A percentile compares a stretch with the other conserved stretches of the same genome.
Conservation (phyloP, 2,329 filamentous ascomycete species). For the Venturia pyrina region DNA sequence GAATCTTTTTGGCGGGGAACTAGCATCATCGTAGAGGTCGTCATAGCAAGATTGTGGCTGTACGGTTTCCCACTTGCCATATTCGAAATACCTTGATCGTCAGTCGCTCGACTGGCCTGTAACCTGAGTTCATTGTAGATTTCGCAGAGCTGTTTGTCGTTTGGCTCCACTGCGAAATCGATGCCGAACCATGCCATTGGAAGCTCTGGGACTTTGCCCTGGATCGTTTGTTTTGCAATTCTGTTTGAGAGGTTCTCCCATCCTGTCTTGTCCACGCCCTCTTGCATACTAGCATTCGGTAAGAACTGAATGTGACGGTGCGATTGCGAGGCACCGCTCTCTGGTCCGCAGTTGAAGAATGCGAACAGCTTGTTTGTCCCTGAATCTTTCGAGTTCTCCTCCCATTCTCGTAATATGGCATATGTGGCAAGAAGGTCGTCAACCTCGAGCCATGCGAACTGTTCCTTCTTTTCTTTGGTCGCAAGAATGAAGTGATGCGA, state of each 20-base stretch:
- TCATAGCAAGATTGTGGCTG: slow-evolving; percentile 51
- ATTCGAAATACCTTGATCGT: background rate
- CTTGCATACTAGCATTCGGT: slow-evolving; percentile 52
- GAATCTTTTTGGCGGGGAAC: slow-evolving; percentile 31
- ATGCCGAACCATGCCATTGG: background rate
- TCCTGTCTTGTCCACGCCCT: slow-evolving; percentile 18
- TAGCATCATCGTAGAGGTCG: slow-evolving; percentile 42
- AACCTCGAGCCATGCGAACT: slow-evolving; percentile 52
- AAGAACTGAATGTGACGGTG: slow-evolving; percentile 66
- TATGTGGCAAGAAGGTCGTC: slow-evolving; percentile 52
- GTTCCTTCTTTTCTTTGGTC: slow-evolving; percentile 52
- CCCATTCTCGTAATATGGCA: slow-evolving; percentile 51
- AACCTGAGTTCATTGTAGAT: background rate
- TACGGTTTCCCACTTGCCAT: slow-evolving; percentile 23
- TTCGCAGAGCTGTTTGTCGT: background rate
- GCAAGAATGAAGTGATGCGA: slow-evolving; percentile 62
- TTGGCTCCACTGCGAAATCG: slow-evolving; percentile 3
- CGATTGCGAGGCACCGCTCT: slow-evolving; percentile 62
- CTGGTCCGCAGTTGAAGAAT: slow-evolving; percentile 60
- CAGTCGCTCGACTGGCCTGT: background rate
- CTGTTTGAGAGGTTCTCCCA: slow-evolving; percentile 15
- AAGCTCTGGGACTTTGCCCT: slow-evolving; percentile 10
- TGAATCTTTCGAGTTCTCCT: slow-evolving; percentile 16
- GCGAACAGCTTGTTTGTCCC: slow-evolving; percentile 42
- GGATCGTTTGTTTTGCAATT: slow-evolving; percentile 15